Conservation (phyloP, 2,329 filamentous ascomycete genomes). For the Xylaria sp. region DNA sequence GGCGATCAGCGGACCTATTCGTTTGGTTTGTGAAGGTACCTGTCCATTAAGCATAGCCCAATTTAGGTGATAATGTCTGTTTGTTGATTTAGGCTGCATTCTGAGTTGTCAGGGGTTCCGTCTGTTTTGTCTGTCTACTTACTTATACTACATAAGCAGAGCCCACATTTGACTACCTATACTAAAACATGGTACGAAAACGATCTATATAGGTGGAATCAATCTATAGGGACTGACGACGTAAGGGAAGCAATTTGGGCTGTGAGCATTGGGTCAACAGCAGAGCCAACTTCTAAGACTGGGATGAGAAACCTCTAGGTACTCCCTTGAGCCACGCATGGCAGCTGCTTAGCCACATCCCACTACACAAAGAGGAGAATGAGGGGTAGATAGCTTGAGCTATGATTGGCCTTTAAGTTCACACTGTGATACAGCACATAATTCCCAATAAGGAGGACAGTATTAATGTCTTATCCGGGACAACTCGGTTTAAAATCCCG, state of each 20-base stretch:
- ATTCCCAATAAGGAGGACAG: not conserved
- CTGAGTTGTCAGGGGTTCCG: slow-evolving; percentile 19
- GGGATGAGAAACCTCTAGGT: too few species aligned
- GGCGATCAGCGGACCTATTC: not conserved
- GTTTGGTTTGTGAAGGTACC: not conserved
- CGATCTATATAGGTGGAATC: not conserved
- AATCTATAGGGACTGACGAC: not conserved
- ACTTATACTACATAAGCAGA: too few species aligned
- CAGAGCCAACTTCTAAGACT: not conserved
- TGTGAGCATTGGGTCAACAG: not conserved
- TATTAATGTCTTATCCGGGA: slow-evolving; percentile 23
- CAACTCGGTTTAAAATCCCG: slow-evolving; percentile 28
- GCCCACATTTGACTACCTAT: too few species aligned
- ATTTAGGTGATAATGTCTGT: slow-evolving; percentile 4
- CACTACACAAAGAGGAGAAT: slow-evolving; percentile 1
- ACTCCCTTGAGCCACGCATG: too few species aligned
- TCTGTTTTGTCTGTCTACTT: too few species aligned
- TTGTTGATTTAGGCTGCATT: slow-evolving; percentile 30
- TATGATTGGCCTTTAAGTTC: slow-evolving; percentile 16
- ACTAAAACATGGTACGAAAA: too few species aligned
- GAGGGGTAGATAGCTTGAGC: slow-evolving; percentile 21
- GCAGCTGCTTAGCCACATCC: slow-evolving; percentile 14
- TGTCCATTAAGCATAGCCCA: not conserved
- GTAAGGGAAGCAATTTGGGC: not conserved
- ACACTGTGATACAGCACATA: not conserved